phyloP scores from a whole-genome alignment of 139 green algal genomes.

The Zygnema circumcarinatum region DNA sequence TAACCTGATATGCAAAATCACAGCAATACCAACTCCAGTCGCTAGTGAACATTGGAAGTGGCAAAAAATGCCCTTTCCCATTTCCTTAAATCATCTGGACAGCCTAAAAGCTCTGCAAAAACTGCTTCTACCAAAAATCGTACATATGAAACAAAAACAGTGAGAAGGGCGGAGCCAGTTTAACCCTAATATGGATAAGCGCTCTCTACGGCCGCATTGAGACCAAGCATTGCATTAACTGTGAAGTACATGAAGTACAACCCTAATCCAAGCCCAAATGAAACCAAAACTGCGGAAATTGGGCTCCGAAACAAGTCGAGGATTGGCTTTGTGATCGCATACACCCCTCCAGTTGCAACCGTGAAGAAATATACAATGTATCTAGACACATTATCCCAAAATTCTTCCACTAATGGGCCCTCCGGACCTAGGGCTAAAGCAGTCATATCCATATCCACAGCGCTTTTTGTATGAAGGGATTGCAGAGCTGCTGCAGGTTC shows the following conservation, averaged over 20 bases:
- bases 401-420: conserved; percentile 17
- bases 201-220: conserved; percentile 5
- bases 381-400: conserved; percentile 54
- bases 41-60: too few species aligned
- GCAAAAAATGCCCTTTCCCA: too few species aligned
- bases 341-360: conserved; percentile 48
- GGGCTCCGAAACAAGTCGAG: conserved; percentile 37
- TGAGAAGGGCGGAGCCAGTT: too few species aligned
- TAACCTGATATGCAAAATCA: too few species aligned
- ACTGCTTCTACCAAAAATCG: too few species aligned
- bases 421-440: not conserved
- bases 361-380: conserved; percentile 57
- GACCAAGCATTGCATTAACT: conserved; percentile 32
- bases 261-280: conserved; percentile 1
- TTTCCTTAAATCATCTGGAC: too few species aligned
- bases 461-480: too few species aligned
- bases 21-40: too few species aligned
- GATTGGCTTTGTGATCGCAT: conserved; percentile 33
- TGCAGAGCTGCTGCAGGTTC: too few species aligned
- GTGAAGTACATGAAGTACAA: conserved; percentile 54
- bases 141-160: too few species aligned
- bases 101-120: too few species aligned
- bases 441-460: too few species aligned
- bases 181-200: not conserved
- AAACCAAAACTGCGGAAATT: conserved; percentile 20